Conservation (phyloP, 2,329 filamentous ascomycete species). For the Acrodontium crateriforme region DNA sequence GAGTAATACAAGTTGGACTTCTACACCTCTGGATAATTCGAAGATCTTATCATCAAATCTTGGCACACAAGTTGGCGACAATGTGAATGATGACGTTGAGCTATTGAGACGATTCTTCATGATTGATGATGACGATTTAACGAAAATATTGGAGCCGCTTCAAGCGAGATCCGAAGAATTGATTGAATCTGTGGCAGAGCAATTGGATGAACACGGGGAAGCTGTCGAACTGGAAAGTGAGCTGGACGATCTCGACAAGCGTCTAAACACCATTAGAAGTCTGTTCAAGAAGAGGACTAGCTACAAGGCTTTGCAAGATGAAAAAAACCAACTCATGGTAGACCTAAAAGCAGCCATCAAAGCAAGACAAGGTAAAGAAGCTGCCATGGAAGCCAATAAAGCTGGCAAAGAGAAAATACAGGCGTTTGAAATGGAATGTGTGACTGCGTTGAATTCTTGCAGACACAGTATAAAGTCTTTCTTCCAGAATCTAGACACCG, state of each 20-base stretch:
- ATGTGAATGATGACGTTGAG: conserved; percentile 2
- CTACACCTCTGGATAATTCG: too few species aligned
- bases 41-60: too few species aligned
- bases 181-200: conserved; percentile 9
- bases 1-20: too few species aligned
- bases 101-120: conserved; percentile 10
- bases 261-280: conserved; percentile 7
- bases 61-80: too few species aligned
- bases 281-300: conserved; percentile 9
- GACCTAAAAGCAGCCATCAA: conserved; percentile 12
- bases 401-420: conserved; percentile 12
- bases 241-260: conserved; percentile 8
- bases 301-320: conserved; percentile 9
- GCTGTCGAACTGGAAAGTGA: conserved; percentile 8
- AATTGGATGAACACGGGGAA: conserved; percentile 11
- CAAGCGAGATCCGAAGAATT: conserved; percentile 9
- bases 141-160: conserved; percentile 6
- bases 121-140: conserved; percentile 8
- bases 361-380: conserved; percentile 6
- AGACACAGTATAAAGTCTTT: not conserved
- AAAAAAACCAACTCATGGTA: conserved; percentile 11
- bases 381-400: conserved; percentile 14
- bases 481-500: not conserved
- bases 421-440: conserved; percentile 14
- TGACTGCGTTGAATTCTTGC: conserved; percentile 9